Conservation (phyloP, 345 rosid species). For the Geranium brycei region DNA sequence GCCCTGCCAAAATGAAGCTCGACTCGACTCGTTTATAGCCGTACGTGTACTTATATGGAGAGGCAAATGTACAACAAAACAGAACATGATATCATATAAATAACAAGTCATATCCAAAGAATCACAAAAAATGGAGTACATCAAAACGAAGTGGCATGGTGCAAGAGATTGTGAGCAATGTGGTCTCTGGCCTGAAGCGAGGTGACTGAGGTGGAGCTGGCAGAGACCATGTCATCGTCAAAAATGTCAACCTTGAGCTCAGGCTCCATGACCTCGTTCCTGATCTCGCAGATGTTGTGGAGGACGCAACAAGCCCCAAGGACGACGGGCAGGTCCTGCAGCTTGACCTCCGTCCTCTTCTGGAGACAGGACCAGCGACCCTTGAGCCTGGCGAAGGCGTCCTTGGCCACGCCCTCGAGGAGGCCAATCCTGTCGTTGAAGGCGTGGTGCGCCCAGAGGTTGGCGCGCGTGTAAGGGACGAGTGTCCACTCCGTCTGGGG, state of each 20-base stretch:
- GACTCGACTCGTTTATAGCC: no score
- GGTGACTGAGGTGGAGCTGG: slow-evolving; percentile 32
- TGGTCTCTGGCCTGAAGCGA: slow-evolving; percentile 51
- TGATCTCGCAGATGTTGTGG: slow-evolving; percentile 74
- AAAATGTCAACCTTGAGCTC: slow-evolving; percentile 33
- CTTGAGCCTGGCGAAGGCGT: slow-evolving; percentile 48
- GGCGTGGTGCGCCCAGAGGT: slow-evolving; percentile 68
- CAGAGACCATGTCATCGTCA: slow-evolving; percentile 58
- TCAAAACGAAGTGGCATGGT: no score
- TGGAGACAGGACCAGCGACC: slow-evolving; percentile 71
- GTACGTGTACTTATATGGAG: no score
- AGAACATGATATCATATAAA: no score
- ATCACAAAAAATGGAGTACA: no score
- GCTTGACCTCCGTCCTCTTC: slow-evolving; percentile 69
- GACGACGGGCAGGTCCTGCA: slow-evolving; percentile 65
- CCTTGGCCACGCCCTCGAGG: slow-evolving; percentile 28
- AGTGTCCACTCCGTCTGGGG: no score
- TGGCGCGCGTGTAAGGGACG: no score
- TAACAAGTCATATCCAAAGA: no score
- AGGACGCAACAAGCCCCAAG: slow-evolving; percentile 79
- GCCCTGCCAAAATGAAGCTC: no score
- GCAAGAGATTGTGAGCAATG: slow-evolving; percentile 63
- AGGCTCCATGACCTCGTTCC: slow-evolving; percentile 39
- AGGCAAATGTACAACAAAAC: no score
- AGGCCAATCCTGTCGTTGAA: slow-evolving; percentile 48